Evolutionary conservation across 768 basidiomycete species (phyloP), one percentile per base, ranked within the genome.

Genomic region (Fistulinella prunicolor): DNA sequence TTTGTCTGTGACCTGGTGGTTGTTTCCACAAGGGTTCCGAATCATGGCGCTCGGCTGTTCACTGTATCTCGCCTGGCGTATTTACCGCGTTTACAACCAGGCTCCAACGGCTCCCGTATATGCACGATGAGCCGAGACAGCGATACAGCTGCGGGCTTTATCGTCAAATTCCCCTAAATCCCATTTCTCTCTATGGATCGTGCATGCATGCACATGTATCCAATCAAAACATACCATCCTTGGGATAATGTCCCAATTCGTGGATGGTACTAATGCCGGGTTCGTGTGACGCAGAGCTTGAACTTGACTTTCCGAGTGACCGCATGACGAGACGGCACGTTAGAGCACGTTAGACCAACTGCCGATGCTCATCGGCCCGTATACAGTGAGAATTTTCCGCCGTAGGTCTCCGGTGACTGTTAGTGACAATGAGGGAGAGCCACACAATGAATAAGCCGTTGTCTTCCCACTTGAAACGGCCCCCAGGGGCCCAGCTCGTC

Each of bases 371-470:
- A 47, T 46, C 59, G 64, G 64, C 29, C 50, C 51, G 54, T 40
- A 9, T 9, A 12, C 20, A 4, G 20, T 36, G 66, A 55, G 62
- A 12, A 39, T 23, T 66, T 68, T 64, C 58, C 45, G 65, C 64
- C 10, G 51, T 49, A 53, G 42, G 54, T 45, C 23, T 37, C 43
- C 41, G 13, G 7, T 14, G 20, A 44, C n/a, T 9, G 28, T 9
- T 19, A 29, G 19, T 24, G 13, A 8, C 19, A 19, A 19, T 9
- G 21, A 49, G 23, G 20, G 39, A 23, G 42, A 40, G 30, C 30
- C 30, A 14, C 30, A 32, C 13, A 32, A 10, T 32, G 9, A 32
- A 32, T 14, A 32, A 32, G 13, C 13, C 9, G 30, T 28, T 28
- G 6, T 14, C 30, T 32, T 32, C 9, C 30, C 26, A 28, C 26